phyloP scores from a whole-genome alignment of 768 basidiomycete genomes.

The Mycena kentingensis region DNA sequence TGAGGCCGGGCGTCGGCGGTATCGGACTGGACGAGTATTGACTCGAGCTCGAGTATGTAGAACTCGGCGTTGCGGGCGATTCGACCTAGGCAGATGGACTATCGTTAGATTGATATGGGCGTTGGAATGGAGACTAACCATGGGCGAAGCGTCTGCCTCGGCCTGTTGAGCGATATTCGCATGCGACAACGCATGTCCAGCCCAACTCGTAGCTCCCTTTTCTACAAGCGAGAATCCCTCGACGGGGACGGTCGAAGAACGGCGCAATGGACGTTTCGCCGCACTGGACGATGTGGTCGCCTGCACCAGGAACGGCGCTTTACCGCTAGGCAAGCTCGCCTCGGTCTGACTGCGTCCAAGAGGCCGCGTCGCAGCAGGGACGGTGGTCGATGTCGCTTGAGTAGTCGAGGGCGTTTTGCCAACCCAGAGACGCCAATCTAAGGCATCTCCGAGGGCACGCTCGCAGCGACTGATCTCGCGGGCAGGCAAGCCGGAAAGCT shows the following conservation, averaged over 20 bases:
- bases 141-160: conserved; percentile 18
- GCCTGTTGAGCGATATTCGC: conserved; percentile 20
- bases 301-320: conserved; percentile 31
- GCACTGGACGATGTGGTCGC: conserved; percentile 18
- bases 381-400: conserved; percentile 22
- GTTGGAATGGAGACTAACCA: conserved; percentile 4
- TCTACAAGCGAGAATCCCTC: conserved; percentile 30
- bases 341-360: conserved; percentile 58
- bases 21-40: conserved; percentile 37
- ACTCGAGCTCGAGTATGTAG: conserved; percentile 16
- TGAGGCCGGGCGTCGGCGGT: conserved; percentile 59
- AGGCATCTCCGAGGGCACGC: conserved; percentile 80
- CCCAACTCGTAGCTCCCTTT: conserved; percentile 10
- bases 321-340: conserved; percentile 29
- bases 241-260: conserved; percentile 45
- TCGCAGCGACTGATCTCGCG: conserved; percentile 89
- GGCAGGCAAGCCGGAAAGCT: conserved; percentile 84
- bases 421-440: conserved; percentile 93
- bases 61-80: conserved; percentile 12
- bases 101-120: not conserved
- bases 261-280: conserved; percentile 35
- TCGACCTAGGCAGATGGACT: not conserved
- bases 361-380: conserved; percentile 33
- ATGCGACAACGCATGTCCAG: conserved; percentile 16
- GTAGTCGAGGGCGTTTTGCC: conserved; percentile 56